A percentile compares a stretch with the other conserved stretches of the same genome.
Evolutionary conservation across 129 eudicot species (phyloP).

Genomic region (Centrapalus pauciflorus): DNA sequence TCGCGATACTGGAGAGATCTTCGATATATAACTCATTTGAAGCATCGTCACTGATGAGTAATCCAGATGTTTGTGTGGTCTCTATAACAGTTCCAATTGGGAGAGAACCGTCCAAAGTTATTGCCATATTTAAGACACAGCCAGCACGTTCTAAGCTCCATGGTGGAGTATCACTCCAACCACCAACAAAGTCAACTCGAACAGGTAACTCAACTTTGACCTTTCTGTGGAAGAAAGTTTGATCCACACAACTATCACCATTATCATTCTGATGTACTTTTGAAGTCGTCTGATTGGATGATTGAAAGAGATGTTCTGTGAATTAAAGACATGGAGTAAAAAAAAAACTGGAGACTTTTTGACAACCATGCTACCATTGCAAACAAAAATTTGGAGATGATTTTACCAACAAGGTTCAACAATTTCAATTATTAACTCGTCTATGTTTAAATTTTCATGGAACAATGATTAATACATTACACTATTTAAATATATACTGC

Average conservation of each 20-base stretch:
- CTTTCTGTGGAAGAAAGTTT: conserved; percentile 31
- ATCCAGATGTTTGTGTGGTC: conserved; percentile 49
- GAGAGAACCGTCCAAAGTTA: conserved; percentile 62
- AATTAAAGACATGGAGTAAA: conserved; percentile 20
- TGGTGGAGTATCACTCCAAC: conserved; percentile 99
- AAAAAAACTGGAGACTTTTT: background rate
- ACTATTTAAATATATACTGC: no score
- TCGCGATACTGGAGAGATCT: conserved; percentile 44
- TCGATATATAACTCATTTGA: conserved; percentile 50
- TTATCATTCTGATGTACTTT: conserved; percentile 21
- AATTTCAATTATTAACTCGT: no score
- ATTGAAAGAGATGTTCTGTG: conserved; percentile 56
- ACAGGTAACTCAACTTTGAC: conserved; percentile 96
- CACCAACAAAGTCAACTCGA: conserved; percentile 99
- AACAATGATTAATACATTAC: no score
- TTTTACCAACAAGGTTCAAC: background rate
- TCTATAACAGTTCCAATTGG: conserved; percentile 82
- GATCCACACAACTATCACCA: background rate
- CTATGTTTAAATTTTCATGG: no score
- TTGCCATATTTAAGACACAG: conserved; percentile 92
- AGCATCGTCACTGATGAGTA: conserved; percentile 54
- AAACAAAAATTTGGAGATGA: background rate
- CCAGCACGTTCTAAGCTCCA: conserved; percentile 99
- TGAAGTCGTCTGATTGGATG: conserved; percentile 26
- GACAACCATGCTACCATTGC: conserved; percentile 4